Evolutionary conservation across 2,329 filamentous ascomycete genomes (phyloP), one percentile per base, ranked within the genome.

Genomic region (Apiospora sp.): DNA sequence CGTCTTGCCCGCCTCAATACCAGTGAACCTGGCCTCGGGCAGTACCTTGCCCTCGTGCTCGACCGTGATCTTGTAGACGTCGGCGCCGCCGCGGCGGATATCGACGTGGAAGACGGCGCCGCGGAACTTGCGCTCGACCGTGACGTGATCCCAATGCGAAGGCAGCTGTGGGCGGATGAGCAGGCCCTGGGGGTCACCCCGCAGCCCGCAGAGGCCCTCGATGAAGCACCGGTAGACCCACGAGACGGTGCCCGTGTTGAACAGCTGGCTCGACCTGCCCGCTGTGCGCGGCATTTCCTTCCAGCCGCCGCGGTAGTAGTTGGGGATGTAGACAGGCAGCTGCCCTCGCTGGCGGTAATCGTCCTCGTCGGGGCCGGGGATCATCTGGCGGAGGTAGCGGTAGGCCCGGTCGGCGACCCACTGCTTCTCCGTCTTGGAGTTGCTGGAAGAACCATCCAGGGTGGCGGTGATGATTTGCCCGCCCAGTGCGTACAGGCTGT

Each of bases 191-290:
- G 79, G 79, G 14, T 87, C 86, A 37, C 88, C 88, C 14, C 83
- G 82, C 49, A 90, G 79, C 0, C 88, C 88, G 73, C 87, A 89
- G 6, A 90, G 78, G 0, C 87, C 87, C 78, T 90, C 88, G 67
- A 89, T 84, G 75, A 90, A 84, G 77, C 84, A 86, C 13, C 88
- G 83, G 78, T 89, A 90, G 3, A 83, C 87, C 88, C 88, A 90
- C 24, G 86, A 86, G 34, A 88, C 85, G 7, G 87, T 90, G 4
- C 88, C 88, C 1, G 88, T 90, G 78, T 90, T 90, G 81, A 90
- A 89, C 22, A 90, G 78, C 78, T 89, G 87, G 75, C 86, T 88
- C 13, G 87, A 88, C 0, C 88, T 84, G 3, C 88, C 88, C 5
- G 88, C 87, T 0, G 87, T 89, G 64, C 87, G 80, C 2, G 86